Evolutionary conservation across 2,329 filamentous ascomycete genomes (phyloP).

Genomic region (Aspergillus spinulosporus): DNA sequence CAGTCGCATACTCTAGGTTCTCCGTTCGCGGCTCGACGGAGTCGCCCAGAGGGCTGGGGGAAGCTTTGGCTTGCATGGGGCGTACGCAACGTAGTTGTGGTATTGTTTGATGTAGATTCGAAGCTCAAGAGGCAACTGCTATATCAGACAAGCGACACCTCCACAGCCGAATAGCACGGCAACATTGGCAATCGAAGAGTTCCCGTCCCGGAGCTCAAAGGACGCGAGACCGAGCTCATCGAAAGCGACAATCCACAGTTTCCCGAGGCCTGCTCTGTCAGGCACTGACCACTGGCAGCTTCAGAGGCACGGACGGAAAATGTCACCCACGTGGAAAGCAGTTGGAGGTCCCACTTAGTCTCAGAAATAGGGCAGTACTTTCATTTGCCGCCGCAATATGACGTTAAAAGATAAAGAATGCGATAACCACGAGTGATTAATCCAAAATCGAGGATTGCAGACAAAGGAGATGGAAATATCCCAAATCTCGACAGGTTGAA

Average conservation of each 20-base stretch:
- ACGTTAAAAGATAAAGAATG: neutral
- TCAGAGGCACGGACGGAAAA: constrained; percentile 3
- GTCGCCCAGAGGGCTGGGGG: constrained; percentile 7
- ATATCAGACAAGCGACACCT: neutral
- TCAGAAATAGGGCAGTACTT: neutral
- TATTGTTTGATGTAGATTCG: neutral
- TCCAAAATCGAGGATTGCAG: neutral
- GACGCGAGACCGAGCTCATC: constrained; percentile 1
- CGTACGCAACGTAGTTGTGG: neutral
- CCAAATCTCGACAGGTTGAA: neutral
- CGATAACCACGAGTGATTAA: neutral
- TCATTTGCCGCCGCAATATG: neutral
- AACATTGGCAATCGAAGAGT: neutral
- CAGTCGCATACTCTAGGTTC: constrained; percentile 17
- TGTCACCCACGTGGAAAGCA: neutral
- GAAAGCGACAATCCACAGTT: neutral
- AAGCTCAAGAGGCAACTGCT: neutral
- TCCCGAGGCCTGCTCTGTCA: neutral
- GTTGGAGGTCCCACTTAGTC: neutral
- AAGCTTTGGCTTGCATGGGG: constrained; percentile 21
- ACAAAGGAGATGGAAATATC: constrained; percentile 1
- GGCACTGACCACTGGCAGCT: neutral
- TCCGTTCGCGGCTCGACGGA: constrained; percentile 12
- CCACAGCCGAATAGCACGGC: neutral
- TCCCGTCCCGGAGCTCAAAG: neutral